Evolutionary conservation across 2,329 filamentous ascomycete genomes (phyloP).

Genomic region (Clarireedia homoeocarpa): DNA sequence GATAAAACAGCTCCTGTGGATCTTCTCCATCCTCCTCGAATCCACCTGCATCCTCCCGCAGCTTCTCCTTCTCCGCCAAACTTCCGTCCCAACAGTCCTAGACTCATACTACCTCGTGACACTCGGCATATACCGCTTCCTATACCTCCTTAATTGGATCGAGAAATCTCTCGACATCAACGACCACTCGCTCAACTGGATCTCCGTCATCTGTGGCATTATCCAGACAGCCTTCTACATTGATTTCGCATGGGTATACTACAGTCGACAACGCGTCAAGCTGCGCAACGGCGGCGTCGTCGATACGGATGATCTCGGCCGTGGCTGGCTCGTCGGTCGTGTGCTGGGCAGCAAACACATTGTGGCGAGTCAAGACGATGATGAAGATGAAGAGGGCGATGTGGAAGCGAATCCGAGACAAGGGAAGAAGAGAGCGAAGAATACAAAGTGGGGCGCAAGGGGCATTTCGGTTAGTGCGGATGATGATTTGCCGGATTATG

Average conservation of each 20-base stretch:
- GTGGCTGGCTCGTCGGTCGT: slow-evolving; percentile 74
- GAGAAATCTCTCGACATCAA: slow-evolving; percentile 53
- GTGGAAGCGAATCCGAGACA: slow-evolving; percentile 12
- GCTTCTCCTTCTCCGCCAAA: slow-evolving; percentile 83
- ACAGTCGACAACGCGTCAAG: slow-evolving; percentile 87
- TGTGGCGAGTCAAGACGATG: slow-evolving; percentile 30
- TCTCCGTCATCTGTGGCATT: slow-evolving; percentile 78
- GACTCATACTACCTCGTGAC: slow-evolving; percentile 92
- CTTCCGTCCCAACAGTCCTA: slow-evolving; percentile 91
- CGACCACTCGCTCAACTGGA: slow-evolving; percentile 56
- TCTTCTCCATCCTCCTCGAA: slow-evolving; percentile 87
- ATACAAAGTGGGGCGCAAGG: slow-evolving; percentile 47
- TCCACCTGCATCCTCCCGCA: slow-evolving; percentile 87
- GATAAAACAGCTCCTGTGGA: slow-evolving; percentile 61
- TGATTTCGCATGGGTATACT: slow-evolving; percentile 97
- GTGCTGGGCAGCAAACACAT: slow-evolving; percentile 66
- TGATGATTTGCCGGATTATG: slow-evolving; percentile 35
- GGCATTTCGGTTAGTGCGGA: slow-evolving; percentile 62
- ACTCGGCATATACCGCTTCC: slow-evolving; percentile 76
- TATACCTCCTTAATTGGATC: slow-evolving; percentile 93
- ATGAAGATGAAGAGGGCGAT: slow-evolving; percentile 21
- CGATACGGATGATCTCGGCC: slow-evolving; percentile 78
- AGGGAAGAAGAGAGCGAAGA: slow-evolving; percentile 2
- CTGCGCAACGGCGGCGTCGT: slow-evolving; percentile 80
- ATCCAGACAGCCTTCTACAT: slow-evolving; percentile 85